Evolutionary conservation across 1,284 basidiomycete species (phyloP), one percentile per base, ranked within the genome.

Genomic region (Tetrapyrgos nigripes): DNA sequence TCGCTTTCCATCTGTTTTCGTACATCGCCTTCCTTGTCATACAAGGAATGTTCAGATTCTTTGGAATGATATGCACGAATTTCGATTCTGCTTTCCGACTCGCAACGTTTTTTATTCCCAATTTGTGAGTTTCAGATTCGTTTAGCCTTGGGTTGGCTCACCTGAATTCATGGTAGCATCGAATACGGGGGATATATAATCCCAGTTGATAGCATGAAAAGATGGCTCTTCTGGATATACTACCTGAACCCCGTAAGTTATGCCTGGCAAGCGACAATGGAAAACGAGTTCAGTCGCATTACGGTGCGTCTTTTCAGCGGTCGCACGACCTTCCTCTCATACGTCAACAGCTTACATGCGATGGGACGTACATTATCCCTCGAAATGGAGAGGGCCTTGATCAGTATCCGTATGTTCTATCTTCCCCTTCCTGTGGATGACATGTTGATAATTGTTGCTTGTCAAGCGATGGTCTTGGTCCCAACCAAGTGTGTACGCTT

Each of bases 191-290:
- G 91, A 2, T 93, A 92, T 70, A 86, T 89, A 58, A 84, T 92
- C 62, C 89, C 89, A 1, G 82, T 88, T 8, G 81, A 83, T 62
- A 79, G 83, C 58, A 94, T 96, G 93, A 91, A 93, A 71, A 78
- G 91, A 53, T 96, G 93, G 93, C 72, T 96, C 17, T 93, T 92
- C 79, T 95, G 93, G 93, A 86, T 94, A 46, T 89, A 84, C 67
- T 91, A 93, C 72, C 74, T 93, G 62, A 91, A 93, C 66, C 92
- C 92, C 0, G 70, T 93, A 44, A 77, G 86, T 14, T 96, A 94
- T 76, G 90, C 82, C 1, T 96, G 92, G 82, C 86, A 89, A 64
- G 90, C 86, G 1, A 79, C 86, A 52, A 89, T 94, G 83, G 88
- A 91, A 73, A 95, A 95, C 69, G 92, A 94, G 70, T 94, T 94